Percentiles rank a stretch among this genome's conserved stretches.
Conservation (phyloP, 1,139 yeast species). For the Arxiozyma bovina region DNA sequence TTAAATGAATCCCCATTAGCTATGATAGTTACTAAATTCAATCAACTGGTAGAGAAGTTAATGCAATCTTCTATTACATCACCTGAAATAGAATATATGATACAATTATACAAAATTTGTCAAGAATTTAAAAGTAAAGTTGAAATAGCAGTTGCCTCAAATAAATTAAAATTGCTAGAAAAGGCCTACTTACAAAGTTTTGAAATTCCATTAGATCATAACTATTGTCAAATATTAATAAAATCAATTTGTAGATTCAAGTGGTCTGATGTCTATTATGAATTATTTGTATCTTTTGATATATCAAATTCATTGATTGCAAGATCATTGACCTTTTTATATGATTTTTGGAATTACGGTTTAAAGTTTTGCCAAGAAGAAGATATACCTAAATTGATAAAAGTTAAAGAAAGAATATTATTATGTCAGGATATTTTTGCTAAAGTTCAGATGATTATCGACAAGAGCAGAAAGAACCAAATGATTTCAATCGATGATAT, state of each 20-base stretch:
- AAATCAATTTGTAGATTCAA: conserved; percentile 9
- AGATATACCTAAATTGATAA: conserved; percentile 11
- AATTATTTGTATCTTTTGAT: conserved; percentile 24
- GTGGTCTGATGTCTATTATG: conserved; percentile 18
- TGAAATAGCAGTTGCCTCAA: background rate
- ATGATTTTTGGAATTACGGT: conserved; percentile 15
- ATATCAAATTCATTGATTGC: conserved; percentile 33
- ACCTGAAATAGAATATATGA: conserved; percentile 10
- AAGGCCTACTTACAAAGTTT: conserved; percentile 5
- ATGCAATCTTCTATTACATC: conserved; percentile 11
- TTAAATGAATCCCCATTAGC: background rate
- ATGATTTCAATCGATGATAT: conserved; percentile 18
- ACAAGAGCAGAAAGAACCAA: conserved; percentile 28
- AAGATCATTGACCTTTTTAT: conserved; percentile 28
- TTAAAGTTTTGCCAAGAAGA: conserved; percentile 11
- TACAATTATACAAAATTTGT: conserved; percentile 1
- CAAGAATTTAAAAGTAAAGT: background rate
- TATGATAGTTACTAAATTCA: conserved; percentile 4
- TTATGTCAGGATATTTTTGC: conserved; percentile 14
- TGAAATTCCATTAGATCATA: conserved; percentile 9
- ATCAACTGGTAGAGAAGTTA: conserved; percentile 5
- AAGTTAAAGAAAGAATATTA: conserved; percentile 11
- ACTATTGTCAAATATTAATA: conserved; percentile 7
- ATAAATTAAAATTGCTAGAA: conserved; percentile 1
- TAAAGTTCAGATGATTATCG: conserved; percentile 19